Conservation (phyloP, 169 alveolate genomes). For the Plasmodium relictum region DNA sequence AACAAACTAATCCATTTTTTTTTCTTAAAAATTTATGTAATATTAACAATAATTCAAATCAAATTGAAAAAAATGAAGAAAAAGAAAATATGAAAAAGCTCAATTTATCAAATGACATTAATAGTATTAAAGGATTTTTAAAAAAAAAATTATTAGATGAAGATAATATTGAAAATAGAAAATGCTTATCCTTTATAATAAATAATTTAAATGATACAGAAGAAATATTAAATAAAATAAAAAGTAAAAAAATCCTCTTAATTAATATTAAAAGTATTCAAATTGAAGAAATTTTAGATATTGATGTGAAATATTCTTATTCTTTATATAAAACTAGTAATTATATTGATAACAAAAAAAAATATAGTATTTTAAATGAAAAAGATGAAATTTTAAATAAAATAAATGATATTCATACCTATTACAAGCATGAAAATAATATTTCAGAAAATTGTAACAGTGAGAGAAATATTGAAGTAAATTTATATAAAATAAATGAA, state of each 20-base stretch:
- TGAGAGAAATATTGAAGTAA: neutral
- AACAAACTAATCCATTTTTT: conserved; percentile 15
- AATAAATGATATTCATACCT: neutral
- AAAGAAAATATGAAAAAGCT: neutral
- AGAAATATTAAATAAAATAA: conserved; percentile 15
- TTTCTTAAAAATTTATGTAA: neutral
- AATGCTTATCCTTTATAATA: conserved; percentile 10
- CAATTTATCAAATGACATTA: conserved; percentile 8
- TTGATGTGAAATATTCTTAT: conserved; percentile 12
- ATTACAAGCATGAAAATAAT: neutral
- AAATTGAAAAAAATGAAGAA: neutral
- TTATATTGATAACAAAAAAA: neutral
- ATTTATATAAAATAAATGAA: neutral
- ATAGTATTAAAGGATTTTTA: conserved; percentile 3
- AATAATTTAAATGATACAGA: conserved; percentile 36
- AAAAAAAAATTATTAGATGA: conserved; percentile 14
- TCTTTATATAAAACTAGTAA: neutral
- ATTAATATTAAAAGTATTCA: conserved; percentile 51
- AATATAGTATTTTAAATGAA: too few relatives aligned
- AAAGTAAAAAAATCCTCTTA: conserved; percentile 30
- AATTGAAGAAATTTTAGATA: conserved; percentile 44
- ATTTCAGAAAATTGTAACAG: neutral
- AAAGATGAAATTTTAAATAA: neutral
- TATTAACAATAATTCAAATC: neutral
- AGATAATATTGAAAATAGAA: neutral